A percentile compares a stretch with the other conserved stretches of the same genome.
These are phyloP conservation scores for Aspergillus felis DNA, from an alignment of 2,329 filamentous ascomycete genomes.

Conservation along the genomic window DNA sequence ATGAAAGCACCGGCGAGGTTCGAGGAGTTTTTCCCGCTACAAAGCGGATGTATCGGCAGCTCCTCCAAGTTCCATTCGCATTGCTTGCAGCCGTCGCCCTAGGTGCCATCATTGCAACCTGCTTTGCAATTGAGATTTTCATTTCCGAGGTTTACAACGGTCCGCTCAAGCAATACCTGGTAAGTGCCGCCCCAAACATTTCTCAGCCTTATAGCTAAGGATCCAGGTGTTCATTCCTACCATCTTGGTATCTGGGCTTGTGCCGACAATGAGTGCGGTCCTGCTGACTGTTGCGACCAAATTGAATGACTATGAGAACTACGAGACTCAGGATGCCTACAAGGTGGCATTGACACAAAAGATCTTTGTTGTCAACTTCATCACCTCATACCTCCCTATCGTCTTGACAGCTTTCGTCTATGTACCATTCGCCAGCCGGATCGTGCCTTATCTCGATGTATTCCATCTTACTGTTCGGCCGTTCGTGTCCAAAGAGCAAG, in stretches of 20 bases:
- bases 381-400: constrained; percentile 88
- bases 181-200: constrained; percentile 41
- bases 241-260: constrained; percentile 72
- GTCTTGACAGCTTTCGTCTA: constrained; percentile 93
- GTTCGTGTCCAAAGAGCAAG: constrained; percentile 71
- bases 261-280: constrained; percentile 76
- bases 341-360: constrained; percentile 84
- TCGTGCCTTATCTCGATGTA: constrained; percentile 85
- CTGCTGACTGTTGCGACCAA: constrained; percentile 75
- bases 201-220: not conserved
- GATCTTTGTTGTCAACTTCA: constrained; percentile 96
- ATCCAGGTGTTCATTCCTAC: constrained; percentile 79
- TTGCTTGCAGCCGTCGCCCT: constrained; percentile 69
- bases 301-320: constrained; percentile 85
- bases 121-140: constrained; percentile 95
- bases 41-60: constrained; percentile 74
- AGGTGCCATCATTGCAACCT: constrained; percentile 81
- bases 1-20: constrained; percentile 78
- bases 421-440: constrained; percentile 80
- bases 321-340: constrained; percentile 80
- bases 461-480: constrained; percentile 74
- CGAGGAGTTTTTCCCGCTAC: constrained; percentile 71
- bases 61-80: constrained; percentile 86
- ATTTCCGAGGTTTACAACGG: constrained; percentile 93
- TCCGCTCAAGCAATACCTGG: constrained; percentile 79